These are phyloP conservation scores for Streptanthus diversifolius DNA, from an alignment of 345 rosid species.

Conservation along the genomic window DNA sequence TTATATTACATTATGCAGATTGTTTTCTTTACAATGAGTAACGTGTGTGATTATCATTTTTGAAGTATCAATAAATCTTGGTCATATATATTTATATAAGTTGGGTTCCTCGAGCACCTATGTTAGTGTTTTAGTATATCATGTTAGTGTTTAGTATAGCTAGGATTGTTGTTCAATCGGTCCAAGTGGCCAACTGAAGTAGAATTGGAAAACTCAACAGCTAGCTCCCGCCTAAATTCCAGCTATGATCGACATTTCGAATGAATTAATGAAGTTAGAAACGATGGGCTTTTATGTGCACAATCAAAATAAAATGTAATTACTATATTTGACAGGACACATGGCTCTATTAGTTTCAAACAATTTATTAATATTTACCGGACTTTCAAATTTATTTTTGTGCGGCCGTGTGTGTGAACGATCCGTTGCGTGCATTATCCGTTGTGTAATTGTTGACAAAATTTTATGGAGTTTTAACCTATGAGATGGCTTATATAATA, in stretches of 20 bases:
- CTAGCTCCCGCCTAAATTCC: too few relatives aligned
- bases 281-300: too few relatives aligned
- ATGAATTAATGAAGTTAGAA: too few relatives aligned
- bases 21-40: neutral
- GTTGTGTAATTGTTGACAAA: slow-evolving; percentile 8
- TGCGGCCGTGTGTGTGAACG: neutral
- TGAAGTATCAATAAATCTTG: neutral
- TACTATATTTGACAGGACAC: neutral
- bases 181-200: too few relatives aligned
- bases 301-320: neutral
- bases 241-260: too few relatives aligned
- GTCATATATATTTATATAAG: neutral
- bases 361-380: neutral
- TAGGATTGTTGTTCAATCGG: too few relatives aligned
- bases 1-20: neutral
- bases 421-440: slow-evolving; percentile 14
- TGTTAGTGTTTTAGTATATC: too few relatives aligned
- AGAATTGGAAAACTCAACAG: too few relatives aligned
- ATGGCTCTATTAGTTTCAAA: neutral
- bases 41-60: neutral
- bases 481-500: slow-evolving; percentile 1
- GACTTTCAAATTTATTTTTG: neutral
- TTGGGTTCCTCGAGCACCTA: too few relatives aligned
- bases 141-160: too few relatives aligned
- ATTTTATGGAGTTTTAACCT: neutral